Evolutionary conservation across 2,329 filamentous ascomycete genomes (phyloP).

Genomic region (Rhynchosporium agropyri): DNA sequence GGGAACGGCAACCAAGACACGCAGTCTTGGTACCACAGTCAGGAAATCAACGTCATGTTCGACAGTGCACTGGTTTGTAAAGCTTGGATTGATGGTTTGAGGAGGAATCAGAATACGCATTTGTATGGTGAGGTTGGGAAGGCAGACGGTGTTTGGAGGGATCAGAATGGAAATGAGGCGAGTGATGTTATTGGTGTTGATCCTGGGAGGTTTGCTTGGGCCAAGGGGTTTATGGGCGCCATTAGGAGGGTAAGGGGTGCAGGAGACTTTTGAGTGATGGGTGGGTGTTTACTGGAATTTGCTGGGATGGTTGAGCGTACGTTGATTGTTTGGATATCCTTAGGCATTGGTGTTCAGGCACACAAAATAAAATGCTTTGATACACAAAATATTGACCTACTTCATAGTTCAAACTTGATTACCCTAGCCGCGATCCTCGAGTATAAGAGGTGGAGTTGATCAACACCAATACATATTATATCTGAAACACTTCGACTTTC

Average conservation of each 20-base stretch:
- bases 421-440: too few relatives aligned
- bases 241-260: slow-evolving; percentile 22
- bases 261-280: slow-evolving; percentile 18
- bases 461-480: too few relatives aligned
- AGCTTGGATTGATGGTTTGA: slow-evolving; percentile 63
- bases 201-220: slow-evolving; percentile 59
- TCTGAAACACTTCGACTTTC: too few relatives aligned
- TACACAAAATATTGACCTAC: too few relatives aligned
- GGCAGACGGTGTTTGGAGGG: slow-evolving; percentile 65
- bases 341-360: too few relatives aligned
- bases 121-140: slow-evolving; percentile 55
- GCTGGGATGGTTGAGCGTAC: too few relatives aligned
- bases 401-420: too few relatives aligned
- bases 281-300: background rate
- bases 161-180: slow-evolving; percentile 51
- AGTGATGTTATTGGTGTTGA: slow-evolving; percentile 55
- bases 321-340: too few relatives aligned
- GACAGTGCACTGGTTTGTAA: slow-evolving; percentile 64
- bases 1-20: slow-evolving; percentile 82
- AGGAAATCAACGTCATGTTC: slow-evolving; percentile 77
- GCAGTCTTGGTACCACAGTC: slow-evolving; percentile 76
- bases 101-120: slow-evolving; percentile 68
- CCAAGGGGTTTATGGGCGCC: slow-evolving; percentile 56
- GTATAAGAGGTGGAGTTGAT: too few relatives aligned
- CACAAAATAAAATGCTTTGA: too few relatives aligned